Conservation (phyloP, 2,329 filamentous ascomycete species). For the Nemania bipapillata region DNA sequence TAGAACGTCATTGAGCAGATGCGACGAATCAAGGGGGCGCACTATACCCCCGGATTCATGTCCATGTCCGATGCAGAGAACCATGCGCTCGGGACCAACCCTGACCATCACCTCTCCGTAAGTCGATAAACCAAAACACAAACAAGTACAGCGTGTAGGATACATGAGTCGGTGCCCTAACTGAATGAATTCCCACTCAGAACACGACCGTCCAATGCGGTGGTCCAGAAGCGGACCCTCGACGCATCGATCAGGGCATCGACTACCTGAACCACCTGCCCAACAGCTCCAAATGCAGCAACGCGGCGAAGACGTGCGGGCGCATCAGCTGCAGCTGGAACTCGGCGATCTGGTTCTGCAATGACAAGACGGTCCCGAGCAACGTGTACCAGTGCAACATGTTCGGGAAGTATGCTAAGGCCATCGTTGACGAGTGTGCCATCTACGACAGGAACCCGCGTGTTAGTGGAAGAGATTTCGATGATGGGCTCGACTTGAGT, state of each 20-base stretch:
- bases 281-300: background rate
- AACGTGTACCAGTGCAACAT: slow-evolving; percentile 5
- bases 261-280: background rate
- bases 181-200: background rate
- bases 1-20: slow-evolving; percentile 27
- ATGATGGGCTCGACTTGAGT: background rate
- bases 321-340: slow-evolving; percentile 30
- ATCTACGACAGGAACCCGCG: no score
- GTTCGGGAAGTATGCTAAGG: background rate
- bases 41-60: slow-evolving; percentile 21
- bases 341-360: slow-evolving; percentile 17
- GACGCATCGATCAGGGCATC: background rate
- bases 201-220: background rate
- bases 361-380: background rate
- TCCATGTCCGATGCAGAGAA: background rate
- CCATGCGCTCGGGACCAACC: background rate
- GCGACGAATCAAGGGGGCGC: slow-evolving; percentile 22
- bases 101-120: background rate
- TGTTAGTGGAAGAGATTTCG: background rate
- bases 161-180: no score
- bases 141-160: no score
- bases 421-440: background rate
- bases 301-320: background rate
- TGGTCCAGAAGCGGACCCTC: background rate
- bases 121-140: background rate